Conservation (phyloP, 2,329 filamentous ascomycete species). For the Ophiostoma triangulosporum region DNA sequence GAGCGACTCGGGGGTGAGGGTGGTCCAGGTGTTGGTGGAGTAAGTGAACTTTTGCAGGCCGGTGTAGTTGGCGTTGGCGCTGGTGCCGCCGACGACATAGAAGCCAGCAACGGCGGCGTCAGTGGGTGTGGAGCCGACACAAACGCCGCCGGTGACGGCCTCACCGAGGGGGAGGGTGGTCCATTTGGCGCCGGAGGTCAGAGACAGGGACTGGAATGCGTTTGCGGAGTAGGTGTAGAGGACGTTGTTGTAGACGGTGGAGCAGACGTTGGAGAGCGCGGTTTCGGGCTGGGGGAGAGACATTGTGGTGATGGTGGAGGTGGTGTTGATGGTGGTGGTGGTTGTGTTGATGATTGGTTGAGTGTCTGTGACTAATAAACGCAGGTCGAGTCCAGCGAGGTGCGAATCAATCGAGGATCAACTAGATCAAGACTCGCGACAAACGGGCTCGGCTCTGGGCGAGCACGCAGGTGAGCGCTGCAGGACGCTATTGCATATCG, state of each 20-base stretch:
- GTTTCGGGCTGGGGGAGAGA: conserved; percentile 55
- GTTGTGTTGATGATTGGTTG: neutral
- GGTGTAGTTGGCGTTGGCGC: conserved; percentile 41
- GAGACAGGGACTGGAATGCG: conserved; percentile 60
- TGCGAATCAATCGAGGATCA: neutral
- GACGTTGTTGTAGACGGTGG: conserved; percentile 64
- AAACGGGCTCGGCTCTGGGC: neutral
- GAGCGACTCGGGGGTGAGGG: conserved; percentile 27
- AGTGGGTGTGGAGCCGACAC: conserved; percentile 55
- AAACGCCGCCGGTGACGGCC: conserved; percentile 60
- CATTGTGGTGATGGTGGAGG: conserved; percentile 46
- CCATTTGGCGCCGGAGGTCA: conserved; percentile 63
- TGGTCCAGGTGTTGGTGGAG: conserved; percentile 38
- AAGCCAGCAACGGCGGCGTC: conserved; percentile 48
- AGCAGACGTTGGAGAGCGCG: conserved; percentile 65
- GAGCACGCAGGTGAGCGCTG: neutral
- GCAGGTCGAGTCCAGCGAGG: neutral
- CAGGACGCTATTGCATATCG: neutral
- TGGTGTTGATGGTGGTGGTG: neutral
- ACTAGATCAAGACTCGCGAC: neutral
- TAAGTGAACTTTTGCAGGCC: conserved; percentile 61
- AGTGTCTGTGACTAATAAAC: neutral
- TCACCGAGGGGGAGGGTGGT: conserved; percentile 48
- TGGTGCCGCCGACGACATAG: conserved; percentile 68
- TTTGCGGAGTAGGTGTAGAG: conserved; percentile 70